phyloP scores from a whole-genome alignment of 495 filamentous ascomycete genomes.

The Penicillium longicatenatum region DNA sequence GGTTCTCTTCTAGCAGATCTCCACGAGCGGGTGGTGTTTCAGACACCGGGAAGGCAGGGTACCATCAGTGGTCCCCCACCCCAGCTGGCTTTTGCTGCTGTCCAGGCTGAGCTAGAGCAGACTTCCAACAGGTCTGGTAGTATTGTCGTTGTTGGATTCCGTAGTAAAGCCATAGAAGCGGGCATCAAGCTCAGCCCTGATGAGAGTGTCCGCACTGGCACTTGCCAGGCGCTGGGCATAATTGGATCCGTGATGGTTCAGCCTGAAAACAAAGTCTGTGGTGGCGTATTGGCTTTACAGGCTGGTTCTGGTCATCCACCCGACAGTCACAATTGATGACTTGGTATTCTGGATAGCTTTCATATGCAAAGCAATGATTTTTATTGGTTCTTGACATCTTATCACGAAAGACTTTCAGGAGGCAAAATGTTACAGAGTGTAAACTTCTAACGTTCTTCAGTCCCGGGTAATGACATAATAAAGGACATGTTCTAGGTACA shows the following conservation, averaged over 20 bases:
- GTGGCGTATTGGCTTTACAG: slow-evolving; percentile 79
- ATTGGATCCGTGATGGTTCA: slow-evolving; percentile 62
- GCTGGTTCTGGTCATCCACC: slow-evolving; percentile 41
- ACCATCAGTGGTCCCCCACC: slow-evolving; percentile 26
- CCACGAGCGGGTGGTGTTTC: slow-evolving; percentile 62
- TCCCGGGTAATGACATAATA: not conserved
- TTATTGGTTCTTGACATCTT: not conserved
- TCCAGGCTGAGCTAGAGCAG: slow-evolving; percentile 62
- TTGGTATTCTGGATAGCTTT: too few species aligned
- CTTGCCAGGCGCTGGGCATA: slow-evolving; percentile 65
- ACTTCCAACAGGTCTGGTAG: slow-evolving; percentile 72
- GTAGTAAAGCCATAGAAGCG: slow-evolving; percentile 29
- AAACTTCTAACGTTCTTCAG: too few species aligned
- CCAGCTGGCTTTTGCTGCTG: slow-evolving; percentile 39
- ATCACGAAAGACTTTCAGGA: not conserved
- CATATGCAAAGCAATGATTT: not conserved
- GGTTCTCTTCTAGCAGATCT: slow-evolving; percentile 63
- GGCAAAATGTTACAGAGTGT: too few species aligned
- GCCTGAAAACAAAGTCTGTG: slow-evolving; percentile 59
- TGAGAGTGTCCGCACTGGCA: slow-evolving; percentile 44
- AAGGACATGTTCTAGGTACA: not conserved
- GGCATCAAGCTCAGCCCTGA: slow-evolving; percentile 12
- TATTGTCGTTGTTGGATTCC: slow-evolving; percentile 73
- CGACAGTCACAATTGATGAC: not conserved
- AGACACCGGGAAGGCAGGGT: slow-evolving; percentile 21